Conservation (phyloP, 257 asterid species). For the Henckelia pumila region DNA sequence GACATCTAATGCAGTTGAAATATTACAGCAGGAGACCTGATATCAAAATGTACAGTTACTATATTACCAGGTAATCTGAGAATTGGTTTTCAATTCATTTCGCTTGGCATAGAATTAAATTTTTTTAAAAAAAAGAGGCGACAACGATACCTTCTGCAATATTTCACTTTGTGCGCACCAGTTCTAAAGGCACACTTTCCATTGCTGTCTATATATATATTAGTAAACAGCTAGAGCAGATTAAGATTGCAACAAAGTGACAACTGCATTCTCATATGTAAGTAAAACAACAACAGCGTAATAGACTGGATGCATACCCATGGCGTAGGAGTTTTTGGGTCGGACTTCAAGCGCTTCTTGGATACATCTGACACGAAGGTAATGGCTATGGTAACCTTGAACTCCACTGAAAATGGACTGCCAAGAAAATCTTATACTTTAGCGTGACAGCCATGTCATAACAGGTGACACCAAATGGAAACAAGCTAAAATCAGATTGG, state of each 20-base stretch:
- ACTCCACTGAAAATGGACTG: conserved; percentile 85
- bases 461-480: conserved; percentile 3
- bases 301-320: conserved; percentile 52
- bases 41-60: conserved; percentile 14
- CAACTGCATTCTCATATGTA: not conserved
- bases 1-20: not conserved
- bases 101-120: not conserved
- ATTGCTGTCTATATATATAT: conserved; percentile 60
- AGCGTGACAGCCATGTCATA: conserved; percentile 3
- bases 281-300: not conserved
- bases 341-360: conserved; percentile 46
- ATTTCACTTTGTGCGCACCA: conserved; percentile 63
- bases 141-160: conserved; percentile 36
- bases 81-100: conserved; percentile 7
- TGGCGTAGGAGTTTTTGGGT: conserved; percentile 45
- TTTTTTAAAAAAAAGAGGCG: not conserved
- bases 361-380: conserved; percentile 57
- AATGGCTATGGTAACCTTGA: conserved; percentile 59
- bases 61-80: not conserved
- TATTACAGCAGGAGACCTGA: not conserved
- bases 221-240: no score
- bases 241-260: conserved; percentile 13
- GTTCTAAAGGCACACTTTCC: conserved; percentile 76
- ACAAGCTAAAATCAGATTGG: not conserved
- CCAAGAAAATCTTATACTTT: conserved; percentile 19